Evolutionary conservation across 2,329 filamentous ascomycete genomes (phyloP).

Genomic region (Dendrostoma leiphaemia): DNA sequence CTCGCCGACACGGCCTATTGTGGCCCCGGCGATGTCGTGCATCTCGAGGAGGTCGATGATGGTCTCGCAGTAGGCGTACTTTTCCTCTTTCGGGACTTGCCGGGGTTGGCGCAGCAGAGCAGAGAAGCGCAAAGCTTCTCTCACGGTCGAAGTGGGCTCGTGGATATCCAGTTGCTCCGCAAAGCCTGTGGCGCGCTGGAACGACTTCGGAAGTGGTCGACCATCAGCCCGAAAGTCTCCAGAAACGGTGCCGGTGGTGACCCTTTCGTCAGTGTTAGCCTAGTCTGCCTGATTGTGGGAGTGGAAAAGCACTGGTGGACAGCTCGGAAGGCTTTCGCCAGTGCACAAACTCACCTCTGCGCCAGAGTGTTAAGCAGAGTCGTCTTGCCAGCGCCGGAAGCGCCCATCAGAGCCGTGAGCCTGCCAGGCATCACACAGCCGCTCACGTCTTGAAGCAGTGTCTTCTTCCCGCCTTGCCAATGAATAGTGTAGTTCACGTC

Average conservation of each 20-base stretch:
- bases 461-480: no score
- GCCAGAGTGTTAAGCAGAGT: conserved; percentile 82
- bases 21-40: conserved; percentile 44
- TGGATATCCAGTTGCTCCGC: conserved; percentile 82
- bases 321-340: no score
- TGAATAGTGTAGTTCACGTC: conserved; percentile 58
- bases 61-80: conserved; percentile 73
- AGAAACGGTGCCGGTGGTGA: conserved; percentile 73
- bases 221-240: conserved; percentile 79
- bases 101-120: conserved; percentile 71
- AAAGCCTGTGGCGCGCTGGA: conserved; percentile 78
- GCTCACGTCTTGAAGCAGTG: conserved; percentile 74
- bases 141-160: conserved; percentile 68
- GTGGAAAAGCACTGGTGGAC: no score
- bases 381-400: conserved; percentile 81
- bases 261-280: no score
- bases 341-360: no score
- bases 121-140: conserved; percentile 73
- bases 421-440: conserved; percentile 83
- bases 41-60: conserved; percentile 66
- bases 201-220: conserved; percentile 66
- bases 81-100: conserved; percentile 62
- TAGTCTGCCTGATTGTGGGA: no score
- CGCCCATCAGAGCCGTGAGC: conserved; percentile 76
- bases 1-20: conserved; percentile 41